Base-by-base conservation (phyloP, 208 protist species). In the Histomonas meleagridis region DNA sequence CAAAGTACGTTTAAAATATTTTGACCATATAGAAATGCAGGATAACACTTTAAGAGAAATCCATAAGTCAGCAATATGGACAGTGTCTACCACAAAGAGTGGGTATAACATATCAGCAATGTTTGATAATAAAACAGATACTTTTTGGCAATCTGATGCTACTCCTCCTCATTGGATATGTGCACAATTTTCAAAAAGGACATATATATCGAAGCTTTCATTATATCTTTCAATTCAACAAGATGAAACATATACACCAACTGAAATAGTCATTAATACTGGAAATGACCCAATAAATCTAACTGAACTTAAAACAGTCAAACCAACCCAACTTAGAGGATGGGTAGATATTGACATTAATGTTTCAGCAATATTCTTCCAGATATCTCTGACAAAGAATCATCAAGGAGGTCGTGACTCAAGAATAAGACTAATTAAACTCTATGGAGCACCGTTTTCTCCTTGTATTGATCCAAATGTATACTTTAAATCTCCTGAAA, bases 71-170 rank as follows among this genome's bases (percentile, higher is more conserved):
- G 76, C 76, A 38, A 16, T 86, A 35, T 86, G 76, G 76, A 86
- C 43, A 38, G 76, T 86, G 26, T 86, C 76, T 9, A 86, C 76
- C 32, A 40, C 35, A 0, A 86, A 86, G 38, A 46, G 76, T 32
- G 76, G 76, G 16, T 86, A 86, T 28, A 46, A 86, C 3, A 86
- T 86, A 51, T 51, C 40, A 14, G 23, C 76, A 57, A 86, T 86
- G 76, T 86, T 86, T 26, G 76, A 86, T 38, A 46, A 46, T 9
- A 86, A 55, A 43, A 86, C 40, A 1, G 76, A 86, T 38, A 86
- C 76, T 26, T 86, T 86, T 49, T 86, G 76, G 76, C 76, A 86
- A 55, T 86, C 76, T 55, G 76, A 86, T 35, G 43, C 76, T 38
- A n/a, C 55, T 86, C 76, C 76, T 26, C 76, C 76, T 16, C 76